phyloP scores from a whole-genome alignment of 805 yeast genomes.

The Barnettozyma californica region DNA sequence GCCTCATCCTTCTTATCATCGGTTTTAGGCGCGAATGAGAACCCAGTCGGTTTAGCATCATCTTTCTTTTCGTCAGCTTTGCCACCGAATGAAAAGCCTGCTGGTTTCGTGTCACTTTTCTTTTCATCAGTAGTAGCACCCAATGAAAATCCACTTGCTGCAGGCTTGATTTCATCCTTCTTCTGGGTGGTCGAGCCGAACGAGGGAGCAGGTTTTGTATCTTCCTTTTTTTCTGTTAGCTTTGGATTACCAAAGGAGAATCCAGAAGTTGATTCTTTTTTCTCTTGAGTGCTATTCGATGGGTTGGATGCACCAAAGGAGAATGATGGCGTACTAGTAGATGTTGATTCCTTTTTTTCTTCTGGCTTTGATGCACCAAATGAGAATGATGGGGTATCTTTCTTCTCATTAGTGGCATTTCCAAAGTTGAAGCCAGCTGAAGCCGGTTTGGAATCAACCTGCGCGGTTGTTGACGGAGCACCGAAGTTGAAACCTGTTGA shows the following conservation, averaged over 20 bases:
- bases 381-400: background rate
- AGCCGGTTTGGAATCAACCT: background rate
- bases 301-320: slow-evolving; percentile 14
- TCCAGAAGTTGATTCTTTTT: slow-evolving; percentile 12
- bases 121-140: slow-evolving; percentile 15
- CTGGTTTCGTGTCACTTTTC: slow-evolving; percentile 10
- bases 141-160: slow-evolving; percentile 21
- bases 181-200: slow-evolving; percentile 21
- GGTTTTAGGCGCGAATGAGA: slow-evolving; percentile 14
- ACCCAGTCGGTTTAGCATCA: slow-evolving; percentile 9
- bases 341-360: slow-evolving; percentile 13
- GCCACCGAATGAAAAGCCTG: slow-evolving; percentile 21
- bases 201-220: slow-evolving; percentile 19
- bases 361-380: background rate
- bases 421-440: slow-evolving; percentile 2
- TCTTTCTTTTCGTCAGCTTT: slow-evolving; percentile 6
- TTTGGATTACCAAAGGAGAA: slow-evolving; percentile 20
- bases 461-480: background rate
- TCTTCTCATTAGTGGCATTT: background rate
- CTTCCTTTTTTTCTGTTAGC: slow-evolving; percentile 14
- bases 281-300: slow-evolving; percentile 12
- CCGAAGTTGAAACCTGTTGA: slow-evolving; percentile 20
- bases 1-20: slow-evolving; percentile 13
- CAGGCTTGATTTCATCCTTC: slow-evolving; percentile 10
- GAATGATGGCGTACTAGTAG: slow-evolving; percentile 13